A percentile compares a stretch with the other conserved stretches of the same genome.
Evolutionary conservation across 176 grass and related monocot species (phyloP).

Genomic region (Carex kokanica): DNA sequence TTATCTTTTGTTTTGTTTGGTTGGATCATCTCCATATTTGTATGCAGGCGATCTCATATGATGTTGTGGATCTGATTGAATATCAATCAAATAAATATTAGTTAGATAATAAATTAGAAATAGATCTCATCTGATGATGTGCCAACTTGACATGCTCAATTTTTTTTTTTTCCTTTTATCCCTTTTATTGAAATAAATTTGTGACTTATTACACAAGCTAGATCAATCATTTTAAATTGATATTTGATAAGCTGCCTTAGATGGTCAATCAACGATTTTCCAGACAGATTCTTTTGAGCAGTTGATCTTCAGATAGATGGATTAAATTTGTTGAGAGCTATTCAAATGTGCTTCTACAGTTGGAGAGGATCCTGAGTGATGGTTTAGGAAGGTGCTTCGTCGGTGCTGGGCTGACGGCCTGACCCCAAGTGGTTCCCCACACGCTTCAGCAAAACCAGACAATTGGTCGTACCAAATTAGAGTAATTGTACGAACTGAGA

Average conservation of each 20-base stretch:
- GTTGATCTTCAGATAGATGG: neutral
- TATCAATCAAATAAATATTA: neutral
- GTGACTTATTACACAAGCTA: no score
- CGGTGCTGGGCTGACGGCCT: neutral
- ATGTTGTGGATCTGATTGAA: neutral
- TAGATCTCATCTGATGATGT: no score
- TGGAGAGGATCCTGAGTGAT: neutral
- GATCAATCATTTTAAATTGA: neutral
- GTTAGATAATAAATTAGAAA: no score
- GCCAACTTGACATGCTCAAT: no score
- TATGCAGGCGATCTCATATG: neutral
- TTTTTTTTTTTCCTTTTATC: no score
- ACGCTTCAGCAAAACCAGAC: constrained; percentile 11
- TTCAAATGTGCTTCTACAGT: neutral
- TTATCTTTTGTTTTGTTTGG: neutral
- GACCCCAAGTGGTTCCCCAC: constrained; percentile 14
- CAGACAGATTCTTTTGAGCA: neutral
- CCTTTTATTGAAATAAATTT: no score
- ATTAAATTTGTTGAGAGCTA: neutral
- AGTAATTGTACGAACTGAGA: neutral
- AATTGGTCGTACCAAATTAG: constrained; percentile 4
- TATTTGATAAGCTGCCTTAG: neutral
- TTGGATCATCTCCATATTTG: neutral
- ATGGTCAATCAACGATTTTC: neutral
- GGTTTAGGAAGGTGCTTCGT: neutral